Percentiles rank a stretch among this genome's conserved stretches.
These are phyloP conservation scores for Jimgerdemannia lactiflua DNA, from an alignment of 192 early-diverging fungal species.

Conservation along the genomic window DNA sequence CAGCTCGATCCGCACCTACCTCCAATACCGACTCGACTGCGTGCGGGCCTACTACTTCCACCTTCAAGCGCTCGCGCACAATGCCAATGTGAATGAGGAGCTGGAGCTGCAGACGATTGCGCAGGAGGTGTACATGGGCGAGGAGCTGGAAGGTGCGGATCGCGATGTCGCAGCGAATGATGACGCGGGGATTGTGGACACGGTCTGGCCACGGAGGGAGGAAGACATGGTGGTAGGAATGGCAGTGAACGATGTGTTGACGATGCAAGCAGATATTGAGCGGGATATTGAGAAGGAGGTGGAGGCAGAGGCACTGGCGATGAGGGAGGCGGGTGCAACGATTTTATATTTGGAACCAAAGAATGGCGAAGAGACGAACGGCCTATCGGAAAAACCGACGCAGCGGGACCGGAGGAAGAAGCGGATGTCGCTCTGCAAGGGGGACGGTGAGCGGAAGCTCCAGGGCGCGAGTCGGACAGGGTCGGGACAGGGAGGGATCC, in stretches of 20 bases:
- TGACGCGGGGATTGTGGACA: not conserved
- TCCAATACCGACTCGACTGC: not conserved
- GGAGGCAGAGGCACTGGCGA: not conserved
- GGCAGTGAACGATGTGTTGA: not conserved
- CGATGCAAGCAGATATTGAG: not conserved
- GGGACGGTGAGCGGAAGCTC: not conserved
- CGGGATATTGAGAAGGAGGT: not conserved
- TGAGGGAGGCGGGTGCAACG: not conserved
- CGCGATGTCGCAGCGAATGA: not conserved
- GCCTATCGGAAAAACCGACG: not conserved
- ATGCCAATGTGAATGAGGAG: not conserved
- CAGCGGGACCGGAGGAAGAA: not conserved
- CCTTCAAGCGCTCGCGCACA: not conserved
- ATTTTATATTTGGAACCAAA: too few species aligned
- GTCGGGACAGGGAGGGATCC: not conserved
- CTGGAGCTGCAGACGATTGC: not conserved
- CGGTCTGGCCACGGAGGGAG: not conserved
- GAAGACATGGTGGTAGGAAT: not conserved
- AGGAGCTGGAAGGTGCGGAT: not conserved
- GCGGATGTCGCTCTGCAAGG: not conserved
- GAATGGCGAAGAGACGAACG: too few species aligned
- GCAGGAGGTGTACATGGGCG: not conserved
- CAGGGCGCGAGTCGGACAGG: not conserved
- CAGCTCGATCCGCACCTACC: not conserved
- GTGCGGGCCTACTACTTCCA: not conserved